These are phyloP conservation scores for Artemisia princeps DNA, from an alignment of 140 eudicot genomes.

Conservation along the genomic window DNA sequence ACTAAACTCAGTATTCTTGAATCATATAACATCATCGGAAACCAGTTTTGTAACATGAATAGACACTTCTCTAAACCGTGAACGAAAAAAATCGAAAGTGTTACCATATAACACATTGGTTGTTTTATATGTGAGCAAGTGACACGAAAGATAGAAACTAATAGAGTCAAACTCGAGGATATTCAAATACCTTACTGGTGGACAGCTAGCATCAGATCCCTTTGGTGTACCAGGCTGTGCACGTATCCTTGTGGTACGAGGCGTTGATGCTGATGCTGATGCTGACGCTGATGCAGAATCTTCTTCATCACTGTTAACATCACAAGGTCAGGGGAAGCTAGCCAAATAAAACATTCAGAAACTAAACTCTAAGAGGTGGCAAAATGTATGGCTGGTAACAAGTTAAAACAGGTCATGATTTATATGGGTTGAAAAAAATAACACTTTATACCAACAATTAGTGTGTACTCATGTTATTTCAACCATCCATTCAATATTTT, in stretches of 20 bases:
- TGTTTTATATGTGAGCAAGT: no score
- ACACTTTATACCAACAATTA: background rate
- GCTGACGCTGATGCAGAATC: slow-evolving; percentile 80
- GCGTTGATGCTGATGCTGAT: slow-evolving; percentile 41
- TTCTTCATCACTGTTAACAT: slow-evolving; percentile 71
- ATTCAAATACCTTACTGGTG: slow-evolving; percentile 50
- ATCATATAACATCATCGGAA: no score
- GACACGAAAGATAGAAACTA: background rate
- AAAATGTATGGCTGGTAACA: slow-evolving; percentile 5
- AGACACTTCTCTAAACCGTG: no score
- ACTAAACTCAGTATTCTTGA: no score
- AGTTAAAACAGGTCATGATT: background rate
- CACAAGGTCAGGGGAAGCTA: background rate
- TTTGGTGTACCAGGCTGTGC: slow-evolving; percentile 46
- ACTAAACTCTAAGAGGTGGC: background rate
- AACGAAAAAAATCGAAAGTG: no score
- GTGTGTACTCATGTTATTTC: background rate
- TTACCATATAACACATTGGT: no score
- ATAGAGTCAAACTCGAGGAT: background rate
- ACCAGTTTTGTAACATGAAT: no score
- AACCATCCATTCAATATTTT: background rate
- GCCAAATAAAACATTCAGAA: background rate
- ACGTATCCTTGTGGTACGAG: slow-evolving; percentile 33
- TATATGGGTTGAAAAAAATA: background rate
- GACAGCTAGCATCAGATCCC: slow-evolving; percentile 44